Conservation (phyloP, 129 eudicot genomes). For the carrot (Daucus carota) region DH1_v3.0 NC_030384.2:8935501-8936000, state of each 20-base stretch:
- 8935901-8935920: neutral
- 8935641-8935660: neutral
- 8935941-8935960: neutral
- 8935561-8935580: neutral
- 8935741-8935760: neutral
- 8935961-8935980: slow-evolving; percentile 3
- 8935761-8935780: neutral
- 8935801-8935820: neutral
- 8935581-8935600: slow-evolving; percentile 1
- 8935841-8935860: neutral
- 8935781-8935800: neutral
- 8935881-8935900: slow-evolving; percentile 1
- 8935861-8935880: neutral
- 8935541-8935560: neutral
- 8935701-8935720: neutral
- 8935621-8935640: too few species aligned
- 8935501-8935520: too few species aligned
- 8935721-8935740: neutral
- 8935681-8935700: neutral
- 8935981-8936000: slow-evolving; percentile 47
- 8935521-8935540: too few species aligned
- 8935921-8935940: neutral
- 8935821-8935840: neutral
- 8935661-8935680: neutral
- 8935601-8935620: neutral